These are phyloP conservation scores for Pythium scleroteichum DNA, from an alignment of 352 stramenopile species.

Conservation along the genomic window DNA sequence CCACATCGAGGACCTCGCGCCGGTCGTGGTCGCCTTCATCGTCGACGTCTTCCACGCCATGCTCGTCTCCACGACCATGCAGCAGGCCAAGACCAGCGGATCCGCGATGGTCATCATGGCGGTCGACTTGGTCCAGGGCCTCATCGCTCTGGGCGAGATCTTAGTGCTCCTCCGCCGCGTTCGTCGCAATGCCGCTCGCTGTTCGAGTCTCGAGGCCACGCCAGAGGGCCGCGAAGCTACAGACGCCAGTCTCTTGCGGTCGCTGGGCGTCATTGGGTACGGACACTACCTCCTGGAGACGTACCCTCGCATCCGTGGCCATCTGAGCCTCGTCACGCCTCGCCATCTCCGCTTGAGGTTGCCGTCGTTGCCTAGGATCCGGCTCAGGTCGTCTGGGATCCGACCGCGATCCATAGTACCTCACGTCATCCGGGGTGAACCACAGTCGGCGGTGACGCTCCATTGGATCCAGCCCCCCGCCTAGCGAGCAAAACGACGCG, in stretches of 20 bases:
- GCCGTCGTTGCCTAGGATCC: neutral
- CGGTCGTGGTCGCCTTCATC: neutral
- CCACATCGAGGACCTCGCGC: neutral
- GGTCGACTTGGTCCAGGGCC: neutral
- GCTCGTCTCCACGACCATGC: slow-evolving; percentile 3
- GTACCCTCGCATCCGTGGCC: neutral
- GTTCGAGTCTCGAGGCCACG: neutral
- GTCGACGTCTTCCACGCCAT: slow-evolving; percentile 8
- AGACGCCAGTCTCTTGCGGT: neutral
- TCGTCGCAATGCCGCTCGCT: neutral
- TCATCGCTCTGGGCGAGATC: neutral
- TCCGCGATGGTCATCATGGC: neutral
- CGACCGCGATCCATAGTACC: too few species aligned
- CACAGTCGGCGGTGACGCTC: too few species aligned
- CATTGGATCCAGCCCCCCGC: too few species aligned
- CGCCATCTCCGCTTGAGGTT: neutral
- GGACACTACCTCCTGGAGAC: neutral
- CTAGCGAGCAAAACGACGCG: too few species aligned
- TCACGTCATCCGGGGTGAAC: too few species aligned
- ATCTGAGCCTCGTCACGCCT: neutral
- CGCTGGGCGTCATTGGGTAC: too few species aligned
- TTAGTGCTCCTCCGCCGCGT: neutral
- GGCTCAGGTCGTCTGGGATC: too few species aligned
- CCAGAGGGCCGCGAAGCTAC: neutral
- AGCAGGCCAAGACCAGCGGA: neutral